phyloP scores from a whole-genome alignment of 495 filamentous ascomycete genomes.

The Hamigera avellanea region DNA sequence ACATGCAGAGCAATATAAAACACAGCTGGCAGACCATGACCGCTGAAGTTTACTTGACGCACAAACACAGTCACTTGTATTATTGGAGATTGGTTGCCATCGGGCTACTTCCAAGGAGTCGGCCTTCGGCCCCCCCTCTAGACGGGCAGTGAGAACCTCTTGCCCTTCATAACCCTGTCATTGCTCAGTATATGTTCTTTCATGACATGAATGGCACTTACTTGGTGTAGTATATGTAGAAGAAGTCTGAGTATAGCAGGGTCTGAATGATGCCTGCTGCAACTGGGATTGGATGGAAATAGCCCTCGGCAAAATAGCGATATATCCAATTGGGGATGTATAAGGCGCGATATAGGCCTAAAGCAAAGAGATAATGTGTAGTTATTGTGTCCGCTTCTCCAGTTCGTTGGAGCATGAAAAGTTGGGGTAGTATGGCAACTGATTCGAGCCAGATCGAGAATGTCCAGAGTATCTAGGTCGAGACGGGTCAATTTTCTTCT shows the following conservation, averaged over 20 bases:
- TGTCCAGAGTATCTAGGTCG: slow-evolving; percentile 79
- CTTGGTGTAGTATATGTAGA: slow-evolving; percentile 98
- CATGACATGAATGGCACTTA: slow-evolving; percentile 25
- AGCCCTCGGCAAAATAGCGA: slow-evolving; percentile 64
- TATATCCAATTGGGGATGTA: slow-evolving; percentile 99
- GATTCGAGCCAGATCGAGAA: slow-evolving; percentile 97
- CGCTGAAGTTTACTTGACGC: too few relatives aligned
- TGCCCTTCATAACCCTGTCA: slow-evolving; percentile 63
- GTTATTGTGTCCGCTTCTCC: slow-evolving; percentile 98
- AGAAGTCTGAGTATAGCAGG: slow-evolving; percentile 94
- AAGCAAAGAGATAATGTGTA: slow-evolving; percentile 93
- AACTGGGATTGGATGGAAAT: slow-evolving; percentile 73
- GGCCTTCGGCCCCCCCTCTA: too few relatives aligned
- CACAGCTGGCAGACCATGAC: too few relatives aligned
- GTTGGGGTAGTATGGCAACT: slow-evolving; percentile 90
- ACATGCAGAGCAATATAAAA: too few relatives aligned
- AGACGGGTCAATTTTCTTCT: too few relatives aligned
- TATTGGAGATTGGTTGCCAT: too few relatives aligned
- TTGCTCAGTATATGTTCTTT: slow-evolving; percentile 11
- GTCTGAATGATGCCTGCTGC: slow-evolving; percentile 87
- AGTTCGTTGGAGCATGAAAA: slow-evolving; percentile 95
- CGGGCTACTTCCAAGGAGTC: too few relatives aligned
- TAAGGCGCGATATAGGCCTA: slow-evolving; percentile 79
- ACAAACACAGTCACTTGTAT: too few relatives aligned
- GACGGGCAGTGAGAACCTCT: slow-evolving; percentile 80